Conservation (phyloP, 2,329 filamentous ascomycete species). For the Aspergillus pseudoterreus region DNA sequence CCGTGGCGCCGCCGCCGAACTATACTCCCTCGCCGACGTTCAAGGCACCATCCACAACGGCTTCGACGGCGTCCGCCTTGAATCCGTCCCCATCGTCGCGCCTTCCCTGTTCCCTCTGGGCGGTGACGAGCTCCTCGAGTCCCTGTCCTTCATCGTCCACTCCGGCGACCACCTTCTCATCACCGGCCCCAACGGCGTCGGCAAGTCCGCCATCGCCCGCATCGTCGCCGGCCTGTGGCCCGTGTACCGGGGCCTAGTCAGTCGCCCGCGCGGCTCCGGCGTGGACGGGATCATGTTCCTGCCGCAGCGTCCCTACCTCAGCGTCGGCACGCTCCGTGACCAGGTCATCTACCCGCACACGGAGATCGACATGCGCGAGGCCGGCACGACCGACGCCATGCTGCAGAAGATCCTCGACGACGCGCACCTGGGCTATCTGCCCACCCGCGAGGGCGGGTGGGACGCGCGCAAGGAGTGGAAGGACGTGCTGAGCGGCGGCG, state of each 20-base stretch:
- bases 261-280: constrained; percentile 73
- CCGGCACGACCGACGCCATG: constrained; percentile 72
- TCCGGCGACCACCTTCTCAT: constrained; percentile 91
- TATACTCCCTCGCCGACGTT: constrained; percentile 85
- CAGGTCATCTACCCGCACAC: constrained; percentile 98
- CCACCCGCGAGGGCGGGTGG: constrained; percentile 91
- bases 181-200: constrained; percentile 89
- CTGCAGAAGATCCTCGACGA: constrained; percentile 75
- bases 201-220: constrained; percentile 83
- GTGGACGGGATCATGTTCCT: constrained; percentile 98
- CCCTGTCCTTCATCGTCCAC: constrained; percentile 82
- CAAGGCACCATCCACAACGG: constrained; percentile 93
- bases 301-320: constrained; percentile 88
- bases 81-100: constrained; percentile 89
- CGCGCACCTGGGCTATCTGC: constrained; percentile 82
- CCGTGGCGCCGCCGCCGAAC: constrained; percentile 65
- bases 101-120: constrained; percentile 84
- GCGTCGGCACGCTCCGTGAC: constrained; percentile 86
- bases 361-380: constrained; percentile 86
- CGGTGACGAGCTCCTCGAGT: constrained; percentile 87
- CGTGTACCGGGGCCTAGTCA: constrained; percentile 88
- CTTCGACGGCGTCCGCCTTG: constrained; percentile 89
- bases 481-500: constrained; percentile 91
- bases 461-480: constrained; percentile 98
- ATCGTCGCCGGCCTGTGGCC: constrained; percentile 93